Base-by-base conservation (phyloP, 2,329 filamentous ascomycete genomes). In the Clonostachys chloroleuca region DNA sequence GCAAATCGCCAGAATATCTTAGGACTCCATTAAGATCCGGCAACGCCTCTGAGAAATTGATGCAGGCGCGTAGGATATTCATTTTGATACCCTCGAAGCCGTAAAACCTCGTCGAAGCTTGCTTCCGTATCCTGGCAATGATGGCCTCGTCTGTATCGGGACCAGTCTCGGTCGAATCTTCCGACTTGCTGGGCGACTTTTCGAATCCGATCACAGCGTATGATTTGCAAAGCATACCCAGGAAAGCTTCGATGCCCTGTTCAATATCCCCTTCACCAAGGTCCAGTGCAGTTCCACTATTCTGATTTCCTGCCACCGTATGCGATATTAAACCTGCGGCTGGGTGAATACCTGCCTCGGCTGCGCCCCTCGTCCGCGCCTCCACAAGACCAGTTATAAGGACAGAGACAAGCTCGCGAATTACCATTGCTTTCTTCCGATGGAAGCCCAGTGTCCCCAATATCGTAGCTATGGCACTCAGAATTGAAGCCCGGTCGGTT, bases 291-390 rank as follows among this genome's bases (percentile, higher is more conserved):
- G 77, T 72, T 8, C 44, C 43, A 10, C 20, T 43, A 4, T 30
- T 30, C 24, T 30, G 24, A 30, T 30, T 30, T 30, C 24, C 24
- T n/a, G 17, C 42, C 20, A 13, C 13, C 7, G 40, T 44, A 12
- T 43, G 35, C 12, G 86, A 84, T 24, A 90, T 84, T 44, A 96
- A 72, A 0, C 90, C 92, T 10, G 92, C 90, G 16, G 92, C 92
- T 39, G 94, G 94, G 67, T 97, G 92, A 35, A 99, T 89, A 5
- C 92, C 94, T 59, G 94, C 89, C 61, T 97, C 94, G n/a, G 94
- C 92, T 39, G 94, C 94, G 34, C 92, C 92, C 43, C 92, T 80
- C 42, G 95, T 96, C 37, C 94, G 81, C 14, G 94, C 94, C 65
- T 96, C 90, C 5, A 96, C 86, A 9, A 99, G 75, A 4, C 89